Conservation (phyloP, 371 early-diverging fungal species). For the Umbelopsis sp. region DNA sequence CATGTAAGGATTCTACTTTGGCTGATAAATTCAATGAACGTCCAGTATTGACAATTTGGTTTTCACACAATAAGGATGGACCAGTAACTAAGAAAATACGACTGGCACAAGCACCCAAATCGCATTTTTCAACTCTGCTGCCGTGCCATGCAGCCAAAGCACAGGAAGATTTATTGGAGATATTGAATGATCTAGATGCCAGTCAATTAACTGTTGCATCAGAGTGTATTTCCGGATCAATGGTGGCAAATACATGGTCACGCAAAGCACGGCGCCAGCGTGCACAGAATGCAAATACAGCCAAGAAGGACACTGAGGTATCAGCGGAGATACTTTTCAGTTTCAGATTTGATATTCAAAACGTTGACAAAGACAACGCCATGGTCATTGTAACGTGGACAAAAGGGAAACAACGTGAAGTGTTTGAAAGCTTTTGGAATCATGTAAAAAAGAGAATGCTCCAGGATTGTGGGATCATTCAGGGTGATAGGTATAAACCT, state of each 20-base stretch:
- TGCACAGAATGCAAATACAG: constrained; percentile 13
- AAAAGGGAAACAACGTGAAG: constrained; percentile 37
- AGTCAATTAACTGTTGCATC: not conserved
- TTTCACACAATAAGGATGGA: not conserved
- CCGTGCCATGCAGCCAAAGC: constrained; percentile 21
- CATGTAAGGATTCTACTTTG: not conserved
- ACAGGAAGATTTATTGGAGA: constrained; percentile 19
- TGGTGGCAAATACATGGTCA: constrained; percentile 52
- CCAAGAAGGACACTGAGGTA: not conserved
- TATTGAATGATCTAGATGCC: constrained; percentile 41
- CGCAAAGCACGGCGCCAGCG: constrained; percentile 46
- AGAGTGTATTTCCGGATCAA: constrained; percentile 21
- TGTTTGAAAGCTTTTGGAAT: constrained; percentile 54
- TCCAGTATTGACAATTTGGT: not conserved
- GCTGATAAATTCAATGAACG: not conserved
- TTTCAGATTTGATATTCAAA: constrained; percentile 26
- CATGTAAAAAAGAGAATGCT: constrained; percentile 59
- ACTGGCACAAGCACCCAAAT: constrained; percentile 27
- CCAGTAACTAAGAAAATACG: not conserved
- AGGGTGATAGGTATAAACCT: constrained; percentile 27
- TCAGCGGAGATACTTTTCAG: constrained; percentile 27
- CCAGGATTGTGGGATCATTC: constrained; percentile 52
- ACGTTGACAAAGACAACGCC: not conserved
- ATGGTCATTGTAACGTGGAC: constrained; percentile 37
- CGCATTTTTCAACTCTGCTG: constrained; percentile 30